A percentile compares a stretch with the other conserved stretches of the same genome.
Evolutionary conservation across 2,329 filamentous ascomycete genomes (phyloP).

Genomic region (Arthrobotrys conoides): DNA sequence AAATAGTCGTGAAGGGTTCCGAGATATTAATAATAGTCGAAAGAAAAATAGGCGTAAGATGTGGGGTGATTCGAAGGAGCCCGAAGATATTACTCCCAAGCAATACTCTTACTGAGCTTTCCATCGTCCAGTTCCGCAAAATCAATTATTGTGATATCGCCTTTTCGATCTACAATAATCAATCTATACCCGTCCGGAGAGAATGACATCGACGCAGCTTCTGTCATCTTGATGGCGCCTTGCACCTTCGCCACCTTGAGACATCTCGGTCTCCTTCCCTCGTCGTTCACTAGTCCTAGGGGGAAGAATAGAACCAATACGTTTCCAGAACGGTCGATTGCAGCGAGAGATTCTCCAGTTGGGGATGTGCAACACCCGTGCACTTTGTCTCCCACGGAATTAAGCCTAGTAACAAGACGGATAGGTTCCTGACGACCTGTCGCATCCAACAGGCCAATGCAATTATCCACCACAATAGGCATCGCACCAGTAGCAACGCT

Average conservation of each 20-base stretch:
- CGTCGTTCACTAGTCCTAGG: slow-evolving; percentile 53
- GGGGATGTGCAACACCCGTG: slow-evolving; percentile 59
- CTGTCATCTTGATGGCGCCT: slow-evolving; percentile 58
- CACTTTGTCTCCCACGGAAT: slow-evolving; percentile 58
- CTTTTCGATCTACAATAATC: slow-evolving; percentile 59
- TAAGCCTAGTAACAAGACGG: slow-evolving; percentile 50
- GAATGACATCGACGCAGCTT: slow-evolving; percentile 55
- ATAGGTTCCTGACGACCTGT: slow-evolving; percentile 44
- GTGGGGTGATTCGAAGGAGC: neutral
- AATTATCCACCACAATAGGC: slow-evolving; percentile 59
- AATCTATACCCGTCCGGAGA: slow-evolving; percentile 56
- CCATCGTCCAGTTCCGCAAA: slow-evolving; percentile 59
- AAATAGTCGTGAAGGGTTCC: slow-evolving; percentile 1
- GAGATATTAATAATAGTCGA: neutral
- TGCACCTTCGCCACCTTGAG: slow-evolving; percentile 59
- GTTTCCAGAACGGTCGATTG: slow-evolving; percentile 53
- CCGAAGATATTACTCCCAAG: slow-evolving; percentile 43
- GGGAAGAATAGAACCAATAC: slow-evolving; percentile 58
- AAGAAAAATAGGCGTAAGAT: slow-evolving; percentile 24
- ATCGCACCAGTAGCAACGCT: slow-evolving; percentile 57
- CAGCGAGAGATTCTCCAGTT: slow-evolving; percentile 52
- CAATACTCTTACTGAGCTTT: slow-evolving; percentile 53
- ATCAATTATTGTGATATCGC: slow-evolving; percentile 58
- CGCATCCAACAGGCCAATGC: slow-evolving; percentile 52
- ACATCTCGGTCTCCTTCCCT: slow-evolving; percentile 54